phyloP scores from a whole-genome alignment of 805 yeast species.

The Schizosaccharomyces japonicus region DNA sequence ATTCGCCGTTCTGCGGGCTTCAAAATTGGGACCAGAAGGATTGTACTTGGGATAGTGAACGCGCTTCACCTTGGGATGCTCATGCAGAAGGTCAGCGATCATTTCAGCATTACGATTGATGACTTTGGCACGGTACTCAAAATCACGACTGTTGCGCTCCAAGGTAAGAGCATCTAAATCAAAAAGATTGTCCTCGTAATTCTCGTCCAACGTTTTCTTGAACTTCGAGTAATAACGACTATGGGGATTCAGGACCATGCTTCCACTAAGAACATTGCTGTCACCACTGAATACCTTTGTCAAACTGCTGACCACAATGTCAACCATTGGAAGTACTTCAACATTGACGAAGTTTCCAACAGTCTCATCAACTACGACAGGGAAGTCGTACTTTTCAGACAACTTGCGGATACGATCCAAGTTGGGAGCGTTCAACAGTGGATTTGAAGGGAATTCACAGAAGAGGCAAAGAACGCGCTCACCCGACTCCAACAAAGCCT shows the following conservation, averaged over 20 bases:
- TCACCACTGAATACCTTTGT: conserved; percentile 89
- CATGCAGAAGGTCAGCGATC: conserved; percentile 14
- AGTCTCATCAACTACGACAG: conserved; percentile 78
- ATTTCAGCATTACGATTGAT: conserved; percentile 21
- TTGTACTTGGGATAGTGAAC: conserved; percentile 48
- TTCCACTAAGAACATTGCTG: conserved; percentile 88
- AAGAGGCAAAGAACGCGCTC: conserved; percentile 52
- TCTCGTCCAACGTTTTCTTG: conserved; percentile 27
- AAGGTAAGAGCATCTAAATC: conserved; percentile 78
- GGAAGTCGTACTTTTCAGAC: conserved; percentile 47
- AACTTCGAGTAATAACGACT: conserved; percentile 28
- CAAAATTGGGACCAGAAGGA: conserved; percentile 39
- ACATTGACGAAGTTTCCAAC: conserved; percentile 76
- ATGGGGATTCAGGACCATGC: conserved; percentile 50
- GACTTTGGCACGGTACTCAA: conserved; percentile 31
- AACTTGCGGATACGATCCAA: conserved; percentile 37
- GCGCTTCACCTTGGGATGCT: conserved; percentile 22
- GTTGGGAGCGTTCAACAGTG: conserved; percentile 70
- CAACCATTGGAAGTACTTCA: conserved; percentile 61
- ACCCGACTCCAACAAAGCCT: conserved; percentile 33
- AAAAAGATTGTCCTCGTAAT: conserved; percentile 62
- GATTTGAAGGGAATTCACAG: conserved; percentile 89
- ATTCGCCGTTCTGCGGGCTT: conserved; percentile 30
- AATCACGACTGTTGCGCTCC: conserved; percentile 85
- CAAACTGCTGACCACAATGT: conserved; percentile 61